Percentiles rank a stretch among this genome's conserved stretches.
Evolutionary conservation across 1,284 basidiomycete genomes (phyloP).

Genomic region (Marasmius sp.): DNA sequence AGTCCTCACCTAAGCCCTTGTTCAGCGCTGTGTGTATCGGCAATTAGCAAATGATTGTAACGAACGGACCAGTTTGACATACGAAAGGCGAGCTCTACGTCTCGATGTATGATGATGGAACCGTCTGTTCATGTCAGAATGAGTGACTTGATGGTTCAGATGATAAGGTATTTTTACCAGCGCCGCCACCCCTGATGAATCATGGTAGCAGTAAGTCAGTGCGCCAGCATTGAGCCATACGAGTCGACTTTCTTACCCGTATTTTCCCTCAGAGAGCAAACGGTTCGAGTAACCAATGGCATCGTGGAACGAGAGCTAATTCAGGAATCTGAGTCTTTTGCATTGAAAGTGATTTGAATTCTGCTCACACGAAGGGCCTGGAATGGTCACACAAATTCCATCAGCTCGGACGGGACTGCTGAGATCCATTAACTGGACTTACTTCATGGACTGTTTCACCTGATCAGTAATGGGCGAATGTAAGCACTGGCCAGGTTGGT

Average conservation of each 20-base stretch:
- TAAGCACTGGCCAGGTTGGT: background rate
- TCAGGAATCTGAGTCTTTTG: background rate
- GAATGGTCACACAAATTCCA: too few relatives aligned
- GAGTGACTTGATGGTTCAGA: background rate
- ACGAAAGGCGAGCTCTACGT: slow-evolving; percentile 24
- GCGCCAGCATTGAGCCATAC: background rate
- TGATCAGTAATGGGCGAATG: background rate
- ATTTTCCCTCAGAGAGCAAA: slow-evolving; percentile 22
- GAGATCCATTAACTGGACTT: too few relatives aligned
- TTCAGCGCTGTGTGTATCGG: background rate
- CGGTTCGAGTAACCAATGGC: slow-evolving; percentile 35
- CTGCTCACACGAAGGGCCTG: slow-evolving; percentile 11
- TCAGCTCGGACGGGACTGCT: too few relatives aligned
- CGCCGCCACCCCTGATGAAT: slow-evolving; percentile 18
- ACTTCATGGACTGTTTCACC: slow-evolving; percentile 10
- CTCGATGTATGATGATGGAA: slow-evolving; percentile 33
- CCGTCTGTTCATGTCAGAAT: slow-evolving; percentile 24
- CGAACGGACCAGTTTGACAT: background rate
- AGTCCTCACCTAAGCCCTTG: background rate
- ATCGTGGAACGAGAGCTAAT: slow-evolving; percentile 35
- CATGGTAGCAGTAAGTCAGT: background rate
- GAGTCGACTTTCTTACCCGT: slow-evolving; percentile 24
- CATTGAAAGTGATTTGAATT: background rate
- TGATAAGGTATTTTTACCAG: slow-evolving; percentile 9
- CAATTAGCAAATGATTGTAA: background rate